Evolutionary conservation across 495 filamentous ascomycete genomes (phyloP).

Genomic region (Tetracladium marchalianum): DNA sequence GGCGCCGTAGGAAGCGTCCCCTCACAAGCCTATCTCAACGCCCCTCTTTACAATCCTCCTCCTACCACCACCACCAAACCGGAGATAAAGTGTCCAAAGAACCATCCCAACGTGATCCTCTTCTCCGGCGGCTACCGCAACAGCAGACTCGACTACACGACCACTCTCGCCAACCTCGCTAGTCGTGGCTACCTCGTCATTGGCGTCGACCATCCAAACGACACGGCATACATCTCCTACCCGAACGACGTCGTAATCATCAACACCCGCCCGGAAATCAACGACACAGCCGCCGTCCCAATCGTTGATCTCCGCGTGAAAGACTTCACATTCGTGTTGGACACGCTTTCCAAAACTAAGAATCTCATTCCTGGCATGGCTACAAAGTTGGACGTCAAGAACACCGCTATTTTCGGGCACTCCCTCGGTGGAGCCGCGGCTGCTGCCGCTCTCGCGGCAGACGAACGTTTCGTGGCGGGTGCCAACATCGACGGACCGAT

Average conservation of each 20-base stretch:
- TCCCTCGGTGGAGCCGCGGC: constrained; percentile 30
- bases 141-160: constrained; percentile 30
- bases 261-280: constrained; percentile 12
- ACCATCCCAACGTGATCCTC: constrained; percentile 19
- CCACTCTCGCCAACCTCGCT: constrained; percentile 31
- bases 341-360: constrained; percentile 18
- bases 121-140: constrained; percentile 28
- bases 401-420: constrained; percentile 37
- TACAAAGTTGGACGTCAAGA: constrained; percentile 7
- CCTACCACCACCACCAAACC: too few species aligned
- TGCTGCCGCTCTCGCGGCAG: neutral
- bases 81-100: neutral
- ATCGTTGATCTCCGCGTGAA: neutral
- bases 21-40: constrained; percentile 8
- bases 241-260: constrained; percentile 29
- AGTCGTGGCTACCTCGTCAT: constrained; percentile 37
- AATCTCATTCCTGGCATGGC: constrained; percentile 9
- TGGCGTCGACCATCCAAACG: constrained; percentile 38
- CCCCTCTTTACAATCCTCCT: constrained; percentile 1
- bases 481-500: constrained; percentile 4
- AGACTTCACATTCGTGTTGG: constrained; percentile 27
- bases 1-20: constrained; percentile 6
- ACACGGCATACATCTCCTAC: constrained; percentile 34
- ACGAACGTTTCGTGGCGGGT: neutral
- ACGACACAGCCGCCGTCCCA: neutral